Evolutionary conservation across 129 eudicot species (phyloP), one percentile per base, ranked within the genome.

Genomic region (Heracleum sosnowskyi): DNA sequence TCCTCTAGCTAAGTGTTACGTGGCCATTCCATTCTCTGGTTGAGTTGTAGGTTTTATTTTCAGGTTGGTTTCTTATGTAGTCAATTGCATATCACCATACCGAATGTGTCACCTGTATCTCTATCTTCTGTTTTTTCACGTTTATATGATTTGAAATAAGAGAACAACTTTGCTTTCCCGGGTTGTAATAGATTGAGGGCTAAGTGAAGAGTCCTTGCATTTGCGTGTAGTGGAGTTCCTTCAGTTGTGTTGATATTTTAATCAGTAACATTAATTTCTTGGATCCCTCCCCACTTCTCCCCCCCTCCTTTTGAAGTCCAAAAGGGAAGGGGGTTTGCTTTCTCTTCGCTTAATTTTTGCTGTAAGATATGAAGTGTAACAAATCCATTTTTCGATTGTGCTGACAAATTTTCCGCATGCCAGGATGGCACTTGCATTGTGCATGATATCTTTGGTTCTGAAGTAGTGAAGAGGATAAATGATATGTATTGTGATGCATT

Each of bases 341-440:
- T 28, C 9, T 70, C 13, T 39, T 22, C 17, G 75, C 41, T 68
- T 41, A 20, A 78, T 2, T 33, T 22, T n/a, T 31, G 28, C 29
- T 77, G 28, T 78, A 44, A 33, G 12, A 66, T 44, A 60, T 22
- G 8, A 11, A 55, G 33, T 29, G 49, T 7, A 36, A 64, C 28
- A 39, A 26, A 40, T 26, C 44, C 34, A 36, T 69, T 28, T 69
- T 69, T 75, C 49, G 2, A n/a, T 10, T 45, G 33, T 31, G 13
- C 44, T 33, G 16, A 74, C 69, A 77, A 11, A n/a, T 37, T 22
- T 73, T 62, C 28, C 7, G 18, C 77, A 34, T 82, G 63, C 55
- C 81, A 95, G 97, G 96, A 91, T 72, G 98, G 99, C 69, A 92
- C 97, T 73, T 96, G 99, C 91, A 86, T 96, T 68, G 99, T 96